Evolutionary conservation across 1,284 basidiomycete species (phyloP), one percentile per base, ranked within the genome.

Genomic region (Coriolopsis trogii): DNA sequence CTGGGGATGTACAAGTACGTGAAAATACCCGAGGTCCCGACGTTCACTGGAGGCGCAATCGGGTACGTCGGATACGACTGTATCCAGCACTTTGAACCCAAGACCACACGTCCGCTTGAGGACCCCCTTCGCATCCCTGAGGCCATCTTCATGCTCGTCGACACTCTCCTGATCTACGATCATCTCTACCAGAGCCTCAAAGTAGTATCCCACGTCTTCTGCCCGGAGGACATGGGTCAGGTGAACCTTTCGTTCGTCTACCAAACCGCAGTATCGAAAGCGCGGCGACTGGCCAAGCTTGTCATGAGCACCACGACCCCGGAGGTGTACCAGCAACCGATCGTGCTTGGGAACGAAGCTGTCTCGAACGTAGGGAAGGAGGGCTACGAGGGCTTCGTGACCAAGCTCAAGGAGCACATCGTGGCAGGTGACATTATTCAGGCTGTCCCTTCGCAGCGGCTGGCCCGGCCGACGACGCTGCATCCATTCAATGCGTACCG

Each of bases 401-500:
- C 94, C 33, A 84, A 80, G 51, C 77, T 99, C 54, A 98, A 98
- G 75, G 81, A 97, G 66, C 93, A 95, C 67, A 98, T 99, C 51
- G 79, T 98, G 54, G 89, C 90, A 41, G 97, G 97, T 33, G 94
- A 99, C 72, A 98, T 99, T 66, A 99, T 99, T 65, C 97, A 99
- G 72, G 97, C 97, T 3, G 97, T 99, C 7, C 97, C 97, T 1
- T 95, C 92, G 15, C 97, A 99, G 69, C 81, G 96, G 15, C 77
- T 99, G 31, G 77, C 89, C 15, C 82, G 93, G 33, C 88, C 89
- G 46, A 99, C 97, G 0, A 71, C 81, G 18, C 76, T 99, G 25
- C 95, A 99, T 70, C 95, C 97, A 0, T 99, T 99, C 79, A 99
- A 99, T 74, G 93, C 90, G 12, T 98, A 95, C 70, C 82, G 97